Conservation (phyloP, 495 filamentous ascomycete species). For the Aspergillus baeticus region DNA sequence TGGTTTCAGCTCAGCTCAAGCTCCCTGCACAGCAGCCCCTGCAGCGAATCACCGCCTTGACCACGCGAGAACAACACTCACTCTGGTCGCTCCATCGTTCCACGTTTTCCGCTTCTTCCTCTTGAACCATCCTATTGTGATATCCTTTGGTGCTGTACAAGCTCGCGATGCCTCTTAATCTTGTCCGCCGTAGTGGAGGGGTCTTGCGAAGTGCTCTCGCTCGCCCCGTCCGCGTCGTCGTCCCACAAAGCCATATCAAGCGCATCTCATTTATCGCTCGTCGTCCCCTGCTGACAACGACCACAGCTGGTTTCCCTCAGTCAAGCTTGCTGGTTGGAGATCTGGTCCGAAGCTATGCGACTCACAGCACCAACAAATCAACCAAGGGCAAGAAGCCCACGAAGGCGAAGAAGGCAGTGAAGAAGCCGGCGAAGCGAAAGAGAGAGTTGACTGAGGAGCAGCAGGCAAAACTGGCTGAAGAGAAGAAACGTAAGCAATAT, state of each 20-base stretch:
- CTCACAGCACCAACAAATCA: slow-evolving; percentile 20
- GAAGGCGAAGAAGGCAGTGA: slow-evolving; percentile 18
- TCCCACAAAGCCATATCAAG: slow-evolving; percentile 29
- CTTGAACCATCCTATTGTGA: neutral
- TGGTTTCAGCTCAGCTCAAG: slow-evolving; percentile 35
- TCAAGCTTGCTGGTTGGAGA: slow-evolving; percentile 1
- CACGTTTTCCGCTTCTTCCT: neutral
- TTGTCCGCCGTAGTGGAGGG: slow-evolving; percentile 26
- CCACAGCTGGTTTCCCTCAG: slow-evolving; percentile 5
- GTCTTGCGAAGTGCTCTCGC: slow-evolving; percentile 28
- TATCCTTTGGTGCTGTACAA: neutral
- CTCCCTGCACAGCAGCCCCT: slow-evolving; percentile 17
- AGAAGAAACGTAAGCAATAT: slow-evolving; percentile 17
- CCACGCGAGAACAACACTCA: slow-evolving; percentile 9
- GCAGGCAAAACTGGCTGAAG: slow-evolving; percentile 15
- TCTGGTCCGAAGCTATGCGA: slow-evolving; percentile 30
- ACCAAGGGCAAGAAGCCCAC: slow-evolving; percentile 16
- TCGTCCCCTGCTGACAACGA: slow-evolving; percentile 12
- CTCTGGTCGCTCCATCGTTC: slow-evolving; percentile 10
- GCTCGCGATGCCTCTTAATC: slow-evolving; percentile 31
- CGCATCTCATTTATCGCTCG: slow-evolving; percentile 24
- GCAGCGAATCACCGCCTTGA: slow-evolving; percentile 6
- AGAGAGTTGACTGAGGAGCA: slow-evolving; percentile 30
- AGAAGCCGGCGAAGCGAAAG: slow-evolving; percentile 16
- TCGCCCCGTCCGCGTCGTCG: slow-evolving; percentile 27